Conservation (phyloP, 495 filamentous ascomycete genomes). For the Chaetomidium leptoderma region DNA sequence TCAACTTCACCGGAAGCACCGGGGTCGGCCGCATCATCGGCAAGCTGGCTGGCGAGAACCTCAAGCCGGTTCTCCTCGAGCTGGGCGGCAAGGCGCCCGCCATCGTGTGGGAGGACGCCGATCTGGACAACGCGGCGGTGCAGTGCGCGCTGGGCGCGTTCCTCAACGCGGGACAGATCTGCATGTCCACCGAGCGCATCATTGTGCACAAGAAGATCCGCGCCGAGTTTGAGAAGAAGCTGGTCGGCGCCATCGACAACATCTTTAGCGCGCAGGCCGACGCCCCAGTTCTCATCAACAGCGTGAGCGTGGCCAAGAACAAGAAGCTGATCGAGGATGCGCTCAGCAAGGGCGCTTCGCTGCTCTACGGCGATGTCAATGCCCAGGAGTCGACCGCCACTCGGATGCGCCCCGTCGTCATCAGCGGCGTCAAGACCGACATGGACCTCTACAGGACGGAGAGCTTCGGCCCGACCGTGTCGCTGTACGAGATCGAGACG, state of each 20-base stretch:
- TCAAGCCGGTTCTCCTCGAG: constrained; percentile 68
- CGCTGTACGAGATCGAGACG: constrained; percentile 50
- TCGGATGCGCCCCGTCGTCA: constrained; percentile 66
- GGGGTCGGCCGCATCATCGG: constrained; percentile 56
- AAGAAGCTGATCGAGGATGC: constrained; percentile 63
- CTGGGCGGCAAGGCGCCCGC: constrained; percentile 64
- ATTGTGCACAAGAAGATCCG: constrained; percentile 69
- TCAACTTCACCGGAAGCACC: constrained; percentile 66
- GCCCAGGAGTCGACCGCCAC: constrained; percentile 46
- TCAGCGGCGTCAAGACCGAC: constrained; percentile 64
- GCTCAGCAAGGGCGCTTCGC: constrained; percentile 60
- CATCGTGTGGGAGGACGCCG: constrained; percentile 62
- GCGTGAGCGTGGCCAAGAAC: constrained; percentile 60
- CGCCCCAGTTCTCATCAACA: constrained; percentile 58
- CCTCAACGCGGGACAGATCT: constrained; percentile 71
- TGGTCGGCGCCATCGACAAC: constrained; percentile 50
- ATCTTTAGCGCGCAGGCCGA: constrained; percentile 48
- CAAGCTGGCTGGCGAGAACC: constrained; percentile 52
- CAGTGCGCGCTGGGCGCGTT: constrained; percentile 51
- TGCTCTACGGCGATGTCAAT: constrained; percentile 56
- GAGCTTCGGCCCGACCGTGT: constrained; percentile 76
- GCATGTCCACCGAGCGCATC: constrained; percentile 89
- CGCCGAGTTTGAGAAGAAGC: constrained; percentile 58
- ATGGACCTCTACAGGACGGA: constrained; percentile 84
- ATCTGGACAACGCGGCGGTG: constrained; percentile 54